A percentile compares a stretch with the other conserved stretches of the same genome.
phyloP scores from a whole-genome alignment of 164 flowering plant genomes.

The Chloranthus sessilifolius region DNA sequence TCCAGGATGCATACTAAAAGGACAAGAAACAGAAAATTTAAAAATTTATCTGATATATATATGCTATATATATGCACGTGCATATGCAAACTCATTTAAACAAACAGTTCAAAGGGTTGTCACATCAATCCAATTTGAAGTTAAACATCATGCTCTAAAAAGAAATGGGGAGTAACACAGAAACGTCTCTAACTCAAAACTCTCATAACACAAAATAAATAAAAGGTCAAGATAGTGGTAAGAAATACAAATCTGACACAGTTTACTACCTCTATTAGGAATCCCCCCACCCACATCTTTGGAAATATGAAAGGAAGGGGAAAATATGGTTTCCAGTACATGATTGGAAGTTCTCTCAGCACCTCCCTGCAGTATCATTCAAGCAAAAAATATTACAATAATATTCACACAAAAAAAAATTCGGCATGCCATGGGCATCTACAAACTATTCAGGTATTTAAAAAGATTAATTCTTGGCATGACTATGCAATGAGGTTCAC shows the following conservation, averaged over 20 bases:
- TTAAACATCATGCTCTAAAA: background rate
- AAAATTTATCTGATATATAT: no score
- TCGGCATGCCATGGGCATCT: no score
- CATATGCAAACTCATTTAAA: no score
- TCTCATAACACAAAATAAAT: background rate
- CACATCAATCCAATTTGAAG: background rate
- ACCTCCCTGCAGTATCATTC: conserved; percentile 31
- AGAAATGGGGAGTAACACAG: background rate
- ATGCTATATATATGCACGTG: no score
- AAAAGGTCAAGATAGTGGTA: background rate
- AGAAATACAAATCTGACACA: background rate
- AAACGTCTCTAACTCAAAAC: background rate
- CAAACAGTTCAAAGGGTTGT: no score
- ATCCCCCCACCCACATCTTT: conserved; percentile 40
- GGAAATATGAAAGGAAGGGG: conserved; percentile 70
- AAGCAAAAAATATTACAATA: background rate
- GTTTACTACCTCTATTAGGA: conserved; percentile 35
- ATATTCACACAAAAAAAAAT: background rate
- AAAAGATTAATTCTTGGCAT: no score
- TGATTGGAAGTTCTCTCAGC: conserved; percentile 23
- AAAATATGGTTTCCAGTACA: conserved; percentile 58
- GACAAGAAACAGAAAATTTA: no score
- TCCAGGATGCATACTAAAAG: no score
- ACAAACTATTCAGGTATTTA: no score
- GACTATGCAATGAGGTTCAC: no score